Conservation (phyloP, 768 basidiomycete species). For the Tulasnella sp. region DNA sequence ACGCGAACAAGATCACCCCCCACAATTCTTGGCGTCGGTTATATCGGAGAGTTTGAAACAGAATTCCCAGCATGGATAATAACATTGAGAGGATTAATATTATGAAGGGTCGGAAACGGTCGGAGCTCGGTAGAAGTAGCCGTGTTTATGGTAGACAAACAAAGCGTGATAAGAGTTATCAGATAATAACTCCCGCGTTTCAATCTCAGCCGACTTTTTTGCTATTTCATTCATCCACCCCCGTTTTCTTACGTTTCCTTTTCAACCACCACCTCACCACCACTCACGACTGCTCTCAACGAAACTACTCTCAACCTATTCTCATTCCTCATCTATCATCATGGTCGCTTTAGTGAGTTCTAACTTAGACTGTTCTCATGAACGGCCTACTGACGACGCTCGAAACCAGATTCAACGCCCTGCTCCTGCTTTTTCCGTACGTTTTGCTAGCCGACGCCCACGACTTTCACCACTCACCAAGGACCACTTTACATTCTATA, state of each 20-base stretch:
- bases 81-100: neutral
- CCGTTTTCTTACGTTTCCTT: neutral
- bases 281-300: neutral
- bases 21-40: neutral
- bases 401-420: constrained; percentile 66
- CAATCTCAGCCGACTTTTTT: constrained; percentile 19
- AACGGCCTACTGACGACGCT: neutral
- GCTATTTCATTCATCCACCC: neutral
- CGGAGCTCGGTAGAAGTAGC: neutral
- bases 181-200: neutral
- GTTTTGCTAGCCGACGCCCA: neutral
- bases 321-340: neutral
- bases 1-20: neutral
- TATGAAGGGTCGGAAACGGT: neutral
- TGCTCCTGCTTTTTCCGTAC: constrained; percentile 76
- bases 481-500: neutral
- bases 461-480: neutral
- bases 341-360: constrained; percentile 15
- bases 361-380: neutral
- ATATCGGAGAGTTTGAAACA: neutral
- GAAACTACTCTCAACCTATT: neutral
- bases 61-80: neutral
- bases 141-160: neutral
- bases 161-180: constrained; percentile 13
- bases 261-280: constrained; percentile 11